A percentile compares a stretch with the other conserved stretches of the same genome.
Evolutionary conservation across 345 rosid species (phyloP).

Genomic region (Salix brachista): DNA sequence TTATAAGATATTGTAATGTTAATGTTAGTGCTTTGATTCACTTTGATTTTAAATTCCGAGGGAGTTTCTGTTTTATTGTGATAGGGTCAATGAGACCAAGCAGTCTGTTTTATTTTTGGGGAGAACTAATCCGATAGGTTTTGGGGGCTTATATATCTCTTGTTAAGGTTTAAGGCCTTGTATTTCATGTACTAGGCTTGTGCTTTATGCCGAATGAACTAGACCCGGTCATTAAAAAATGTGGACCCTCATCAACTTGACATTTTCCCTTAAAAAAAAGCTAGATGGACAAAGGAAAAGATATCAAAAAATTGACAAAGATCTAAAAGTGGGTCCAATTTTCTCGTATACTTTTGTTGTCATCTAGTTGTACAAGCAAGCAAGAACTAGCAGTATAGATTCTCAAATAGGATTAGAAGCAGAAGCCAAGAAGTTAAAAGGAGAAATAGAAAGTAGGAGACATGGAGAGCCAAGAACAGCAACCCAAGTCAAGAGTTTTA

Average conservation of each 20-base stretch:
- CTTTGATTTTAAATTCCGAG: neutral
- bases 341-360: neutral
- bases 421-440: neutral
- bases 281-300: neutral
- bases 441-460: neutral
- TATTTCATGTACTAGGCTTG: neutral
- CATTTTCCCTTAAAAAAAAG: neutral
- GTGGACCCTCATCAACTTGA: neutral
- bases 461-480: constrained; percentile 49
- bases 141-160: neutral
- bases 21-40: neutral
- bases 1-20: neutral
- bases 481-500: constrained; percentile 47
- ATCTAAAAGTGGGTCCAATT: constrained; percentile 7
- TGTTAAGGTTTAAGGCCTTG: neutral
- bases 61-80: too few species aligned
- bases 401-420: neutral
- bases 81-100: too few species aligned
- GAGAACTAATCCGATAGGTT: too few species aligned
- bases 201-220: neutral
- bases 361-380: neutral
- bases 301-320: neutral
- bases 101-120: too few species aligned
- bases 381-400: neutral
- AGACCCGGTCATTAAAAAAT: neutral